Percentiles rank a stretch among this genome's conserved stretches.
Evolutionary conservation across 108 stramenopile species (phyloP).

Genomic region (Skeletonema costatum): DNA sequence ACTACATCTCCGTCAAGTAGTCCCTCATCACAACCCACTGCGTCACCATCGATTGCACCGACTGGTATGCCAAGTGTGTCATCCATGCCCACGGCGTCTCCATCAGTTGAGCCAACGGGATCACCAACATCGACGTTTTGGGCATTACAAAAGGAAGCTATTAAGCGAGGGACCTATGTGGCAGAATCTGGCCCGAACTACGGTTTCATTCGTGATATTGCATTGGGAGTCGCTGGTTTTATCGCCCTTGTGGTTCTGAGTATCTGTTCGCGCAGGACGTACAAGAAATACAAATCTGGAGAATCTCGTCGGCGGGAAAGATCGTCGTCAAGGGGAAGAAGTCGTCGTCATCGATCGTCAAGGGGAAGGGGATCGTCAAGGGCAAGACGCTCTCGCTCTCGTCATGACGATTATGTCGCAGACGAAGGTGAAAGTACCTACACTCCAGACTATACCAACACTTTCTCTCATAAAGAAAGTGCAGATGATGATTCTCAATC

Average conservation of each 20-base stretch:
- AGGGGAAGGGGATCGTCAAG: neutral
- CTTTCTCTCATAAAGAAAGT: neutral
- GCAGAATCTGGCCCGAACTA: neutral
- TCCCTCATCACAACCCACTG: neutral
- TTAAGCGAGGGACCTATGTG: neutral
- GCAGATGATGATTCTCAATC: neutral
- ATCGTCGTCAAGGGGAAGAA: neutral
- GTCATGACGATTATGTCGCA: neutral
- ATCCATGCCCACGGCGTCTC: neutral
- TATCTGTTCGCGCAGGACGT: neutral
- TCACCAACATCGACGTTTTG: neutral
- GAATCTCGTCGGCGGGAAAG: neutral
- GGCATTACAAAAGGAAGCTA: neutral
- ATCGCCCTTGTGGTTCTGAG: neutral
- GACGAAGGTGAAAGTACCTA: neutral
- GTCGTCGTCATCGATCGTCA: neutral
- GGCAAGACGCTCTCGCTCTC: neutral
- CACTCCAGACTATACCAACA: too few relatives aligned
- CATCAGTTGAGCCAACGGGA: neutral
- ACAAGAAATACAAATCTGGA: neutral
- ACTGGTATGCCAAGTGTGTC: constrained; percentile 5
- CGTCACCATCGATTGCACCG: neutral
- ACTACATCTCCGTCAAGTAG: neutral
- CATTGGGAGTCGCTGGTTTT: neutral
- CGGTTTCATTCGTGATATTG: neutral